Base-by-base conservation (phyloP, 257 asterid genomes). In the Thymus quinquecostatus region DNA sequence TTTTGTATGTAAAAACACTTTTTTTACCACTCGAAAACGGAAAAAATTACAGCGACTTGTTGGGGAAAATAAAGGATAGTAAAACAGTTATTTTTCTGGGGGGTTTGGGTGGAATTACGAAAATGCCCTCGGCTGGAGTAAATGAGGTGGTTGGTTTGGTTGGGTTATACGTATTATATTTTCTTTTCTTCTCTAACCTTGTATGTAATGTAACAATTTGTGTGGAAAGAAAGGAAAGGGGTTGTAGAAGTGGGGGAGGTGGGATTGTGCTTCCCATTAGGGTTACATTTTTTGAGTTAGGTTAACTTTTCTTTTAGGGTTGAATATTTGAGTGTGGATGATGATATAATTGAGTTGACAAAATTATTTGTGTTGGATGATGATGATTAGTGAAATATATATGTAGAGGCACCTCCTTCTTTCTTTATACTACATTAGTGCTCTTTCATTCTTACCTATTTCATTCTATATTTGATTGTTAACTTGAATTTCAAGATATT, bases 241-340 rank as follows among this genome's bases (percentile, higher is more conserved):
- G 7, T 4, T 38, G 41, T 38, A 38, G 4, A 38, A 44, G 77
- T 70, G 77, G 77, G 66, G 72, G 64, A 53, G 68, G 71, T 68
- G 71, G 71, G 47, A 44, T 38, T 65, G 50, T 69, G 80, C 68
- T 36, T 55, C 73, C 71, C 73, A 56, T 71, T 57, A 36, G 10
- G 49, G 32, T 70, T 70, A 47, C 76, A 75, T 58, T 71, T 41
- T 75, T 66, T 30, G 58, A 70, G 50, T 70, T 78, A 14, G 68
- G 69, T 79, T 74, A 56, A 57, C 54, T 66, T 74, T 58, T 40
- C 54, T 66, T 74, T 58, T 40, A 45, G 50, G 50, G 76, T 79
- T 74, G 76, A 73, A 65, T 58, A 3, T 66, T 65, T 64, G 49
- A 48, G 70, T 70, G 60, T 64, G 32, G 41, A 38, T 38, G 41